Conservation (phyloP, 345 rosid species). For the Geranium brycei region DNA sequence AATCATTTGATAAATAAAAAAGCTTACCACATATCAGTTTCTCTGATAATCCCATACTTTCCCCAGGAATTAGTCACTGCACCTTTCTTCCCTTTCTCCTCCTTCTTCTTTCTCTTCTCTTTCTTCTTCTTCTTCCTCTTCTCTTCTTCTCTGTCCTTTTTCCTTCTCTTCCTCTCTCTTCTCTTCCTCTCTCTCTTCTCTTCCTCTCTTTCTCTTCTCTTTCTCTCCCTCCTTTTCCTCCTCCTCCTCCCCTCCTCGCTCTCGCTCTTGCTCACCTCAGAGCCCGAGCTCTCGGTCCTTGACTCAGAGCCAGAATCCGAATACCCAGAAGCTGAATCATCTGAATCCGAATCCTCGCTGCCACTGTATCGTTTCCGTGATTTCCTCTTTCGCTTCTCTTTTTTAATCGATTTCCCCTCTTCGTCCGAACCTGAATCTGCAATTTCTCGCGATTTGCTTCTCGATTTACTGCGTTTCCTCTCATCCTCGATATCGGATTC, state of each 20-base stretch:
- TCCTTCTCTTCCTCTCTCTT: slow-evolving; percentile 7
- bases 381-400: slow-evolving; percentile 18
- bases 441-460: slow-evolving; percentile 15
- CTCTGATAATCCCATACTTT: slow-evolving; percentile 77
- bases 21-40: slow-evolving; percentile 89
- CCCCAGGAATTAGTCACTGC: slow-evolving; percentile 95
- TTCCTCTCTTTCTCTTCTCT: slow-evolving; percentile 12
- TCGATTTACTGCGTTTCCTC: slow-evolving; percentile 10
- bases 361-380: slow-evolving; percentile 25
- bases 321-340: slow-evolving; percentile 17
- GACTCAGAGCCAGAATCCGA: neutral
- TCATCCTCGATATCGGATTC: slow-evolving; percentile 18
- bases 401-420: slow-evolving; percentile 21
- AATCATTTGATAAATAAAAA: neutral
- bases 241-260: slow-evolving; percentile 18
- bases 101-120: slow-evolving; percentile 33
- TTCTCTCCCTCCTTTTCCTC: slow-evolving; percentile 11
- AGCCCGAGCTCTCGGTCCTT: slow-evolving; percentile 8
- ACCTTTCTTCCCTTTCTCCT: slow-evolving; percentile 53
- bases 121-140: slow-evolving; percentile 21
- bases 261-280: slow-evolving; percentile 17
- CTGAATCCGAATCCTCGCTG: slow-evolving; percentile 19
- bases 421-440: slow-evolving; percentile 19
- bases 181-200: slow-evolving; percentile 17
- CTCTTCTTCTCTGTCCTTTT: slow-evolving; percentile 13